These are phyloP conservation scores for Stephania yunnanensis DNA, from an alignment of 164 flowering plant genomes.

Conservation along the genomic window DNA sequence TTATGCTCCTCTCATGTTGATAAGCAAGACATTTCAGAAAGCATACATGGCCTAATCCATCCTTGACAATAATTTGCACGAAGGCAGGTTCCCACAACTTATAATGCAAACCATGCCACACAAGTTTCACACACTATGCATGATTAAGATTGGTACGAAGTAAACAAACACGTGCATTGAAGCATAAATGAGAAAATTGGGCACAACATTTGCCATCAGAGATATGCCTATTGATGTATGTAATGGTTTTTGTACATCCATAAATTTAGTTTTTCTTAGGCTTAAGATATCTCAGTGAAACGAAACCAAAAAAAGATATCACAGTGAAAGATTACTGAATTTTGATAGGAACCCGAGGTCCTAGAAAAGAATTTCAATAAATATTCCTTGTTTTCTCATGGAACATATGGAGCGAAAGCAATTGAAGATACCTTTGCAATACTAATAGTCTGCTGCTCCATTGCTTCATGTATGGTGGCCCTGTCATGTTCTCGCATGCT, in stretches of 20 bases:
- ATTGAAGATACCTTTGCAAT: conserved; percentile 60
- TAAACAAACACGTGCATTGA: no score
- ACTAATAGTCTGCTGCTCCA: conserved; percentile 95
- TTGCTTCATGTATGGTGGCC: conserved; percentile 91
- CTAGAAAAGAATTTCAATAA: neutral
- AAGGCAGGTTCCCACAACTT: no score
- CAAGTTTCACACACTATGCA: no score
- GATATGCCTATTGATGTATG: no score
- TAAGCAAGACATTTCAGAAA: no score
- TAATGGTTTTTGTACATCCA: neutral
- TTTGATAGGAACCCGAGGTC: neutral
- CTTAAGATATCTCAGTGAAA: neutral
- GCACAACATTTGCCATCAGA: no score
- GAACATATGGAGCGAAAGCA: neutral
- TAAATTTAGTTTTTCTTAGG: neutral
- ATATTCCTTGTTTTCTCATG: neutral
- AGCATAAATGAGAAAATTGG: no score
- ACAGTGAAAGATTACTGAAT: neutral
- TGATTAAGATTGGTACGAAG: no score
- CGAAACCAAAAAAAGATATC: neutral
- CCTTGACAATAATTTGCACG: no score
- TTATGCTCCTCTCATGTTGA: no score
- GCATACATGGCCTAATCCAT: no score
- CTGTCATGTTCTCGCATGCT: conserved; percentile 98
- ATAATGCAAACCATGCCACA: no score